Evolutionary conservation across 768 basidiomycete genomes (phyloP).

Genomic region (Naematelia aurantialba): DNA sequence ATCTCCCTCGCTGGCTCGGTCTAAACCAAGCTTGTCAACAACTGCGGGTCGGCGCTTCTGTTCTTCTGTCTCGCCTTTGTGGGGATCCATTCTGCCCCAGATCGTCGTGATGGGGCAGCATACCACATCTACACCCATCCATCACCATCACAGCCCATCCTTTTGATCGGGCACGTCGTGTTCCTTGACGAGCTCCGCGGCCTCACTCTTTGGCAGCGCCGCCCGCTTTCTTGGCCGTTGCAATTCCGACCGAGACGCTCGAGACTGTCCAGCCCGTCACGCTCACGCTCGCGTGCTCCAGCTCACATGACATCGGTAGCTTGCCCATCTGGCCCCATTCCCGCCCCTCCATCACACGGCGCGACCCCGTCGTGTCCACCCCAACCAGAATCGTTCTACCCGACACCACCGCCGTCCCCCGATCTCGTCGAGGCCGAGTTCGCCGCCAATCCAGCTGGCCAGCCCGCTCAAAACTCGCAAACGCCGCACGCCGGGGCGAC

Average conservation of each 20-base stretch:
- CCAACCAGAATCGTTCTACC: constrained; percentile 13
- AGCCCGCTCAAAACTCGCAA: not conserved
- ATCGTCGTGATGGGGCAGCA: not conserved
- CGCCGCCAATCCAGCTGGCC: not conserved
- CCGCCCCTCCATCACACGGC: not conserved
- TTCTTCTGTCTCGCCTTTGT: not conserved
- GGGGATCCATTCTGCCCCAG: not conserved
- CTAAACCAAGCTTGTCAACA: not conserved
- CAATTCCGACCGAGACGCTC: not conserved
- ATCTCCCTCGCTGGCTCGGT: not conserved
- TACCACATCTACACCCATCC: not conserved
- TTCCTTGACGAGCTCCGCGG: no score
- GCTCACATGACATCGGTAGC: not conserved
- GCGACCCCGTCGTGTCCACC: not conserved
- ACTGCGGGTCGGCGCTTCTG: not conserved
- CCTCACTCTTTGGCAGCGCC: no score
- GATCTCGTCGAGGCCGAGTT: constrained; percentile 11
- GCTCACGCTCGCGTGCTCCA: not conserved
- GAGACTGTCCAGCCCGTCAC: not conserved
- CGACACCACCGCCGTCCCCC: constrained; percentile 28
- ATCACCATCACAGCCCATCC: not conserved
- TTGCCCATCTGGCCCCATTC: not conserved
- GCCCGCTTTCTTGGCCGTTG: no score
- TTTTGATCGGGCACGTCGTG: no score
- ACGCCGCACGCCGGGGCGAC: not conserved